Evolutionary conservation across 2,329 filamentous ascomycete genomes (phyloP).

Genomic region (Reticulascus tulasneorum): DNA sequence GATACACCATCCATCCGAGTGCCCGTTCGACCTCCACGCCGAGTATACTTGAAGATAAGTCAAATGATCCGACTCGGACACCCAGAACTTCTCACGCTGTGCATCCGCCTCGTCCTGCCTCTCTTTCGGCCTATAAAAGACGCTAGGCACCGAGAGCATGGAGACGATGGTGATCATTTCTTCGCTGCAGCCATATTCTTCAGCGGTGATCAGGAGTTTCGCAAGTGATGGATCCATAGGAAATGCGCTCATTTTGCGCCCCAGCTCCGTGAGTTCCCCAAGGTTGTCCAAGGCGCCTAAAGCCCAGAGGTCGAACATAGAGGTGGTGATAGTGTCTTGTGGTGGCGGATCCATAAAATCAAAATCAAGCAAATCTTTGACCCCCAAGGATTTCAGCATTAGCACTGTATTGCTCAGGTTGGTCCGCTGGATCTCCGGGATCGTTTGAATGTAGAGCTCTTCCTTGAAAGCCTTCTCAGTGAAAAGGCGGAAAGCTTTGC

Average conservation of each 20-base stretch:
- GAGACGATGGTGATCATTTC: constrained; percentile 98
- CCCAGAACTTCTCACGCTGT: constrained; percentile 96
- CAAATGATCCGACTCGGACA: constrained; percentile 93
- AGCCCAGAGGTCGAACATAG: constrained; percentile 95
- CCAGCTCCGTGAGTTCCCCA: constrained; percentile 83
- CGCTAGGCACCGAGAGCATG: constrained; percentile 94
- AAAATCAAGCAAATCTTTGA: constrained; percentile 91
- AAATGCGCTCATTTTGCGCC: constrained; percentile 91
- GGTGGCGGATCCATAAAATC: constrained; percentile 99
- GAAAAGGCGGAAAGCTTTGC: constrained; percentile 90
- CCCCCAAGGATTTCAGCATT: constrained; percentile 88
- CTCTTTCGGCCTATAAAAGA: constrained; percentile 96
- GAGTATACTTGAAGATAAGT: constrained; percentile 94
- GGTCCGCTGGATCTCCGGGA: constrained; percentile 94
- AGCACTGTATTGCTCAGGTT: constrained; percentile 94
- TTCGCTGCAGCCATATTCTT: constrained; percentile 87
- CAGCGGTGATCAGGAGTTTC: constrained; percentile 88
- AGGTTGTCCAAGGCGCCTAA: constrained; percentile 90
- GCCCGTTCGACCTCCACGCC: constrained; percentile 90
- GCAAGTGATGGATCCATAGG: constrained; percentile 96
- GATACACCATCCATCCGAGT: constrained; percentile 86
- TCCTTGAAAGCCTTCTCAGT: constrained; percentile 95
- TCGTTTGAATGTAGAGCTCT: constrained; percentile 93
- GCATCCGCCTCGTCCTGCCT: constrained; percentile 94
- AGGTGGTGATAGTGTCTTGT: constrained; percentile 95